A percentile compares a stretch with the other conserved stretches of the same genome.
Evolutionary conservation across 495 filamentous ascomycete genomes (phyloP).

Genomic region (Copromyces sp.): DNA sequence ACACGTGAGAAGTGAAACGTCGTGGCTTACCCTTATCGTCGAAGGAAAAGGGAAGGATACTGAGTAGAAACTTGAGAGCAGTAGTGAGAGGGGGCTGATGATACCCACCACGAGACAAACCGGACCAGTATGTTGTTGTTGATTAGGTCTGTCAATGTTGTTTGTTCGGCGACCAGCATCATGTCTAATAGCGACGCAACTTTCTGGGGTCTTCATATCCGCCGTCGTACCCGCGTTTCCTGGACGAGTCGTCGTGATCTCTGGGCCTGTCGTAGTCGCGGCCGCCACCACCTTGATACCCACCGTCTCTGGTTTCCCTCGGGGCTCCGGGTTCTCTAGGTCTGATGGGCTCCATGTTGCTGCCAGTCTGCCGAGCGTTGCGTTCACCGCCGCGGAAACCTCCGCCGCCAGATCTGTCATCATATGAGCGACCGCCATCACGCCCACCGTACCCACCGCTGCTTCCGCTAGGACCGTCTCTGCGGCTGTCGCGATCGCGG

Average conservation of each 20-base stretch:
- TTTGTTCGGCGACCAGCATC: slow-evolving; percentile 8
- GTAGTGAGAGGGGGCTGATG: slow-evolving; percentile 18
- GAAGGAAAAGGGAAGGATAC: slow-evolving; percentile 32
- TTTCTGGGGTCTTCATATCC: slow-evolving; percentile 71
- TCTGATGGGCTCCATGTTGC: slow-evolving; percentile 60
- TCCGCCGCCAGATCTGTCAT: slow-evolving; percentile 50
- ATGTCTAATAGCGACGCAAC: slow-evolving; percentile 58
- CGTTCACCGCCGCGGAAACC: slow-evolving; percentile 48
- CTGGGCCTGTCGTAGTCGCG: slow-evolving; percentile 35
- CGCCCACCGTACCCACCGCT: slow-evolving; percentile 49
- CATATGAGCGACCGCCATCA: slow-evolving; percentile 48
- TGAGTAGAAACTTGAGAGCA: slow-evolving; percentile 20
- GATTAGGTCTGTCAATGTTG: slow-evolving; percentile 17
- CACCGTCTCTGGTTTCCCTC: slow-evolving; percentile 40
- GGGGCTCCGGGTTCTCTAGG: slow-evolving; percentile 39
- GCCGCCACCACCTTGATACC: slow-evolving; percentile 29
- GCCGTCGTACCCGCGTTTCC: slow-evolving; percentile 54
- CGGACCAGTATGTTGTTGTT: slow-evolving; percentile 12
- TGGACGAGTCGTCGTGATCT: slow-evolving; percentile 45
- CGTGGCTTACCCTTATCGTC: slow-evolving; percentile 55
- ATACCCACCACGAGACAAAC: slow-evolving; percentile 37
- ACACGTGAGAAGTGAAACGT: slow-evolving; percentile 8
- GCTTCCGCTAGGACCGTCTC: slow-evolving; percentile 31
- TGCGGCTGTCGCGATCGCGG: slow-evolving; percentile 41
- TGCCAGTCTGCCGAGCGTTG: slow-evolving; percentile 46